Conservation (phyloP, 108 stramenopile species). For the Licmophora abbreviata region DNA sequence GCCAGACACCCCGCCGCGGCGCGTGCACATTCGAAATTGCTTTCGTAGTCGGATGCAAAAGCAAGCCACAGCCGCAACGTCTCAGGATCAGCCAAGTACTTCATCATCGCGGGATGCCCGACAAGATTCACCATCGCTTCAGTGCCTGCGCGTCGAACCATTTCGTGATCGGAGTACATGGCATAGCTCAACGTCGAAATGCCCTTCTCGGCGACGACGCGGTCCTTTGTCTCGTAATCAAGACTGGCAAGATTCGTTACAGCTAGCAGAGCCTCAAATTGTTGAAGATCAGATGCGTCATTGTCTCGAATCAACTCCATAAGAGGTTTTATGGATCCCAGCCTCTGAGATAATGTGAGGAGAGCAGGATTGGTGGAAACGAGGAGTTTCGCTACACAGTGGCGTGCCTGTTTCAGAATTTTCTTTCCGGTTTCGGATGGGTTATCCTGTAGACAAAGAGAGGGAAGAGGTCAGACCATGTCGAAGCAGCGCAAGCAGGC, state of each 20-base stretch:
- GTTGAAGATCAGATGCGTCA: conserved; percentile 83
- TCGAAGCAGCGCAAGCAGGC: too few species aligned
- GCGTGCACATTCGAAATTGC: conserved; percentile 64
- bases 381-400: conserved; percentile 90
- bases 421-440: conserved; percentile 61
- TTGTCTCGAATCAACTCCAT: conserved; percentile 78
- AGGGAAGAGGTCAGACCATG: background rate
- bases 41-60: conserved; percentile 72
- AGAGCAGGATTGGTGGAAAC: conserved; percentile 91
- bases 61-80: conserved; percentile 88
- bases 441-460: conserved; percentile 21
- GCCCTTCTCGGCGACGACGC: conserved; percentile 80
- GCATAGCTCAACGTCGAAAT: conserved; percentile 69
- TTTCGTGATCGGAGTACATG: conserved; percentile 91
- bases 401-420: conserved; percentile 63
- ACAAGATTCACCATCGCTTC: conserved; percentile 93
- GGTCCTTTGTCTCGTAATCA: conserved; percentile 82
- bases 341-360: conserved; percentile 81
- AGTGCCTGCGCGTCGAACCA: conserved; percentile 93
- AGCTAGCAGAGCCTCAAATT: conserved; percentile 91
- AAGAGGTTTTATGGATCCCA: conserved; percentile 84
- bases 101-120: conserved; percentile 65
- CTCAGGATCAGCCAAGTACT: conserved; percentile 58
- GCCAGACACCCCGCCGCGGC: conserved; percentile 86
- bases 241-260: conserved; percentile 90